Evolutionary conservation across 2,329 filamentous ascomycete genomes (phyloP), one percentile per base, ranked within the genome.

Genomic region (Sphaerulina musiva): DNA sequence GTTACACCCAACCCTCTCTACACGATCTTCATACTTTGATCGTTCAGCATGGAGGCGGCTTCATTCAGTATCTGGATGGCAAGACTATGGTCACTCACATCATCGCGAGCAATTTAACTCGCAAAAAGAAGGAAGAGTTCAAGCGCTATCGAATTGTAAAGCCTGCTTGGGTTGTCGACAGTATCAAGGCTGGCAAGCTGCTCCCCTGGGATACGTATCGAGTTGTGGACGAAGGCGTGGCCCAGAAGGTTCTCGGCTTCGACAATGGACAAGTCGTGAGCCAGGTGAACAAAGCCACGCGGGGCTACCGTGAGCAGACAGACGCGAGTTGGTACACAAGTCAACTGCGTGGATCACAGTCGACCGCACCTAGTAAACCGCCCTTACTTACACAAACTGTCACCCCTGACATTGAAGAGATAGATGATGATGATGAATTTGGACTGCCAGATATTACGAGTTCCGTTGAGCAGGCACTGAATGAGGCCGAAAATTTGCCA

Each of bases 1-100:
- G 93, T 46, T 98, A 97, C 68, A 98, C 93, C 0, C 92, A 97
- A 64, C 93, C 93, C 0, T 89, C 91, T 1, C 76, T 96, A 50
- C 91, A 90, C 63, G 83, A 95, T 77, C 80, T 98, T 14, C 92
- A 95, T 73, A 83, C 78, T 50, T 79, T 95, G 56, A 86, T 98
- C 53, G 92, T 98, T 14, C 82, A 86, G 63, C 84, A 97, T 80
- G 93, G 93, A n/a, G 95, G 91, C 32, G 88, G 87, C 0, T 97
- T 95, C 63, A 79, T 96, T 57, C 93, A 98, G 69, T 97, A 97
- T 65, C 76, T 98, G 9, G 91, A 96, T 70, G 87, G 85, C 38
- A 98, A 98, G 74, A 97, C 92, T 0, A 86, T 87, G 68, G 92
- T 90, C 0, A 98, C 95, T 0, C 65, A 98, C 69, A 95, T 98